Percentiles rank a stretch among this genome's conserved stretches.
Evolutionary conservation across 306 rosid species (phyloP).

Genomic region (Pterocarpus santalinus): DNA sequence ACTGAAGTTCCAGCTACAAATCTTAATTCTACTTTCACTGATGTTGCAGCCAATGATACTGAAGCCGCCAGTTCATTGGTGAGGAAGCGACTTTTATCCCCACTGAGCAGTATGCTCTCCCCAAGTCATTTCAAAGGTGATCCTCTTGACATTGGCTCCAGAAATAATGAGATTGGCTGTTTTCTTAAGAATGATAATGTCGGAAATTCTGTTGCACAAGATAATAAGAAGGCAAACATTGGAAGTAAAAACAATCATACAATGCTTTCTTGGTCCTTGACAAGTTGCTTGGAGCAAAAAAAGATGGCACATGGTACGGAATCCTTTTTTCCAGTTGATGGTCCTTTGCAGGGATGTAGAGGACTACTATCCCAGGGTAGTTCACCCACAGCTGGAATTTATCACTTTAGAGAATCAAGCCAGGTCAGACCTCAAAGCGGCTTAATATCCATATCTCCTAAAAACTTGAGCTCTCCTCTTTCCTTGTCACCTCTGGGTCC

Average conservation of each 20-base stretch:
- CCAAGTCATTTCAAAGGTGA: slow-evolving; percentile 73
- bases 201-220: slow-evolving; percentile 56
- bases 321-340: slow-evolving; percentile 57
- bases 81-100: slow-evolving; percentile 88
- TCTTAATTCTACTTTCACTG: slow-evolving; percentile 48
- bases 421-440: slow-evolving; percentile 51
- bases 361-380: slow-evolving; percentile 47
- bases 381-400: slow-evolving; percentile 55
- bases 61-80: slow-evolving; percentile 67
- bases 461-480: slow-evolving; percentile 60
- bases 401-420: slow-evolving; percentile 55
- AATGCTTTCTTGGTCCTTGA: slow-evolving; percentile 60
- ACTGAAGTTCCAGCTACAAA: slow-evolving; percentile 47
- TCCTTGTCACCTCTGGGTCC: slow-evolving; percentile 95
- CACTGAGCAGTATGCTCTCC: slow-evolving; percentile 83
- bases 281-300: slow-evolving; percentile 66
- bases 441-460: slow-evolving; percentile 55
- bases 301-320: slow-evolving; percentile 33
- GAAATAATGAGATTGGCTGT: slow-evolving; percentile 48
- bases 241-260: slow-evolving; percentile 63
- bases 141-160: slow-evolving; percentile 70
- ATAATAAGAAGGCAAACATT: slow-evolving; percentile 90
- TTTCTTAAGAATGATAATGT: slow-evolving; percentile 49
- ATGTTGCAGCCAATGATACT: slow-evolving; percentile 52
- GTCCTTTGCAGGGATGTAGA: slow-evolving; percentile 64